Evolutionary conservation across 805 yeast genomes (phyloP).

Genomic region (Ogataea ganodermae): DNA sequence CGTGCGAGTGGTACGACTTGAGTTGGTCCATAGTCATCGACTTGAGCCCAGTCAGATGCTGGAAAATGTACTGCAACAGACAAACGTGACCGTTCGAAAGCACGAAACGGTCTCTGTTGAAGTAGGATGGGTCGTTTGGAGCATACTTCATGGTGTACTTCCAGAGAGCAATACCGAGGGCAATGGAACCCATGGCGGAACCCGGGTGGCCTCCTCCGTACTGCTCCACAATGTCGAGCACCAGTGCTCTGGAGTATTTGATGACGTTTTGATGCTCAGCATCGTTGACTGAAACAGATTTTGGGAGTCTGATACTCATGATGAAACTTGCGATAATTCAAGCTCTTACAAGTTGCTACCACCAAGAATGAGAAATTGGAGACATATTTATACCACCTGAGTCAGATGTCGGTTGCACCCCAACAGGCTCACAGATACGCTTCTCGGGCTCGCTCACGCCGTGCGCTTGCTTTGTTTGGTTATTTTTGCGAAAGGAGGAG

Average conservation of each 20-base stretch:
- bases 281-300: slow-evolving; percentile 29
- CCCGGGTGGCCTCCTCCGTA: slow-evolving; percentile 88
- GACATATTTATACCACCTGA: slow-evolving; percentile 4
- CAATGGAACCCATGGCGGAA: slow-evolving; percentile 97
- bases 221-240: slow-evolving; percentile 37
- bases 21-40: slow-evolving; percentile 76
- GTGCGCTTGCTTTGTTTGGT: slow-evolving; percentile 1
- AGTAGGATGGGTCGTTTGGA: slow-evolving; percentile 89
- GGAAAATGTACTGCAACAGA: slow-evolving; percentile 81
- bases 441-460: not conserved
- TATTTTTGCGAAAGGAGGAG: not conserved
- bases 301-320: slow-evolving; percentile 29
- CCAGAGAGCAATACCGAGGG: slow-evolving; percentile 88
- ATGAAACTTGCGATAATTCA: not conserved
- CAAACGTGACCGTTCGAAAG: slow-evolving; percentile 97
- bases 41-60: slow-evolving; percentile 85
- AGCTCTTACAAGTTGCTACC: too few species aligned
- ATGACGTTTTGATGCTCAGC: slow-evolving; percentile 32
- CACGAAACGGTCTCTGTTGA: slow-evolving; percentile 93
- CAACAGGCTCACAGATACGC: not conserved
- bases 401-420: not conserved
- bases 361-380: not conserved
- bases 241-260: slow-evolving; percentile 37
- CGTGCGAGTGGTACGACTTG: slow-evolving; percentile 73
- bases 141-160: slow-evolving; percentile 73